These are phyloP conservation scores for Aspergillus sojae DNA, from an alignment of 2,329 filamentous ascomycete species.

Conservation along the genomic window DNA sequence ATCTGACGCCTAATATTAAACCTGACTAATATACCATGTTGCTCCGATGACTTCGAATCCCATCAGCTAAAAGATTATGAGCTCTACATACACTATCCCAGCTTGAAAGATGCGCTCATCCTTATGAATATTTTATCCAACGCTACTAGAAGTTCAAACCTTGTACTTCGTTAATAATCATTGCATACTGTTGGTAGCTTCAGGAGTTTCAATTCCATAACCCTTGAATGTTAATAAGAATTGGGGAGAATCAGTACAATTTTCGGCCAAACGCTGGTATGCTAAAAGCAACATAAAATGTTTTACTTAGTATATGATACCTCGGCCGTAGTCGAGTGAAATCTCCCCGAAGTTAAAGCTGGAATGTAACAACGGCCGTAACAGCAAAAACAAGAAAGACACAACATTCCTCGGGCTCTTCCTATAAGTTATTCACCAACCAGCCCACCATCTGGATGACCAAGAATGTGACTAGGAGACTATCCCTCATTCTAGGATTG, in stretches of 20 bases:
- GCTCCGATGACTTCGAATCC: neutral
- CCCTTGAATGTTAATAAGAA: neutral
- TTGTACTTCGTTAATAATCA: too few relatives aligned
- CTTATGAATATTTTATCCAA: too few relatives aligned
- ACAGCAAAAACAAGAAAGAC: neutral
- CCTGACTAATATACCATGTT: neutral
- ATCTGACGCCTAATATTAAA: neutral
- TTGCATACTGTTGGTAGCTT: neutral
- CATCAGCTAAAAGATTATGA: neutral
- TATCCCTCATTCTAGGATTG: slow-evolving; percentile 1
- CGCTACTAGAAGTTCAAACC: too few relatives aligned
- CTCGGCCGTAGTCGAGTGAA: neutral
- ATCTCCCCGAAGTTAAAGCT: neutral
- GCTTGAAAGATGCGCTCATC: too few relatives aligned
- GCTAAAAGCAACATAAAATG: neutral
- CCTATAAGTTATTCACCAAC: neutral
- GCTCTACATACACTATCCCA: neutral
- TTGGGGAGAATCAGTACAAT: neutral
- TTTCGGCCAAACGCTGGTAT: neutral
- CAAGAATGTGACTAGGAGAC: neutral
- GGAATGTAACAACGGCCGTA: neutral
- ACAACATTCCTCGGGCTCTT: neutral
- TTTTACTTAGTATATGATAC: neutral
- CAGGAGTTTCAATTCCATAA: neutral
- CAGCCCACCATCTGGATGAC: neutral